Percentiles rank a stretch among this genome's conserved stretches.
These are phyloP conservation scores for Biancaea sappan DNA, from an alignment of 306 rosid species.

Conservation along the genomic window DNA sequence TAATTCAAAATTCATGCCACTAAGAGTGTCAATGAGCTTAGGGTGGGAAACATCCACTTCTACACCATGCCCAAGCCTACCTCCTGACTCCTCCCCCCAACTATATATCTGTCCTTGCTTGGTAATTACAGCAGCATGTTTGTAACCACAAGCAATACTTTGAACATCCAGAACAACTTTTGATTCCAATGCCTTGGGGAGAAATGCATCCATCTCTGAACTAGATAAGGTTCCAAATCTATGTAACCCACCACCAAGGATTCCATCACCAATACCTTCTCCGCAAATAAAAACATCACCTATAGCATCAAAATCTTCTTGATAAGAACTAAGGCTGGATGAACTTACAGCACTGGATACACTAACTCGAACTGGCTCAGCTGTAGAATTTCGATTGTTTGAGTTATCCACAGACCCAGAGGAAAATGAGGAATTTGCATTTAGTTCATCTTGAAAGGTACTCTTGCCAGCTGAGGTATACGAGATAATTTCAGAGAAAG, in stretches of 20 bases:
- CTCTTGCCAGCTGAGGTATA: conserved; percentile 56
- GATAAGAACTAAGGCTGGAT: conserved; percentile 89
- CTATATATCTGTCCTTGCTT: conserved; percentile 93
- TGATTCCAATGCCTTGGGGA: conserved; percentile 89
- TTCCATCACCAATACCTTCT: conserved; percentile 74
- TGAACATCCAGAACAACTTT: conserved; percentile 86
- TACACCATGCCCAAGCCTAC: conserved; percentile 96
- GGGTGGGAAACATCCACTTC: conserved; percentile 83
- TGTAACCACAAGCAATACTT: conserved; percentile 81
- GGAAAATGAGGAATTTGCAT: conserved; percentile 52
- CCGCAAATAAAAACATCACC: conserved; percentile 94
- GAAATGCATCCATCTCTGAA: conserved; percentile 71
- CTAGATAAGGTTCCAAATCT: conserved; percentile 59
- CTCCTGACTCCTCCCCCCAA: conserved; percentile 97
- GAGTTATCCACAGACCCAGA: conserved; percentile 64
- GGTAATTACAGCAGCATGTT: conserved; percentile 81
- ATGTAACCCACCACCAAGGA: conserved; percentile 70
- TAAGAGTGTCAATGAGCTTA: conserved; percentile 67
- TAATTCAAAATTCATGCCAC: conserved; percentile 70
- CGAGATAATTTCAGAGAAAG: conserved; percentile 77
- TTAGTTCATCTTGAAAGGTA: conserved; percentile 54
- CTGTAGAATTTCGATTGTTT: conserved; percentile 68
- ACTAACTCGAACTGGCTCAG: conserved; percentile 81
- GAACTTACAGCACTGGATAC: conserved; percentile 94
- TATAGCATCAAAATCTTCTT: conserved; percentile 77